Evolutionary conservation across 208 protist genomes (phyloP).

Genomic region (Crithidia thermophila): DNA sequence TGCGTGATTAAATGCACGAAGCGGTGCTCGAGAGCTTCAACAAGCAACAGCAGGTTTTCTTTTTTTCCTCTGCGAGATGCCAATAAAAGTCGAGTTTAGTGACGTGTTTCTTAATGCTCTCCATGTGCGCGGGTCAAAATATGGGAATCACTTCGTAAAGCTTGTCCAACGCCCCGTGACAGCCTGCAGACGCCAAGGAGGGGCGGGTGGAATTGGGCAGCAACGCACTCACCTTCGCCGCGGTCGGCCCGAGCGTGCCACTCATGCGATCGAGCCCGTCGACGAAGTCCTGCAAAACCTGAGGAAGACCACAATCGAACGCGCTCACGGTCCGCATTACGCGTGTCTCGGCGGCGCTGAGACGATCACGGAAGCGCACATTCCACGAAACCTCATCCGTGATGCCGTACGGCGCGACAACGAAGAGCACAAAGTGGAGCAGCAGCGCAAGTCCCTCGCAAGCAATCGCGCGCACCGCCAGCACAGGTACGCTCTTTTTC

Average conservation of each 20-base stretch:
- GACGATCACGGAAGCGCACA: slow-evolving; percentile 21
- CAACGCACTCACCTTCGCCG: slow-evolving; percentile 26
- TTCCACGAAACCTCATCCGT: slow-evolving; percentile 30
- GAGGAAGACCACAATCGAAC: slow-evolving; percentile 27
- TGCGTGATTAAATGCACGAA: too few relatives aligned
- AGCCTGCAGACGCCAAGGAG: slow-evolving; percentile 18
- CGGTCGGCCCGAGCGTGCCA: slow-evolving; percentile 13
- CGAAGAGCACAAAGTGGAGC: slow-evolving; percentile 21
- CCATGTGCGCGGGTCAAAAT: slow-evolving; percentile 5
- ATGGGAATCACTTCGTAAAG: slow-evolving; percentile 25
- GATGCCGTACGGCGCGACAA: slow-evolving; percentile 20
- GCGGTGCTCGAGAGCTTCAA: too few relatives aligned
- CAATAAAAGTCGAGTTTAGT: too few relatives aligned
- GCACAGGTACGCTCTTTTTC: slow-evolving; percentile 5
- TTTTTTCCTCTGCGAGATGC: too few relatives aligned
- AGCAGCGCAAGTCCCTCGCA: slow-evolving; percentile 25
- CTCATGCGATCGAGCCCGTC: slow-evolving; percentile 25
- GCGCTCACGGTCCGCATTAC: slow-evolving; percentile 20
- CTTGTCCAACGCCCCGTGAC: slow-evolving; percentile 31
- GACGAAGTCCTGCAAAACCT: slow-evolving; percentile 1
- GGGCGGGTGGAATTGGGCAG: slow-evolving; percentile 19
- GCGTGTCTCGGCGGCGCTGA: slow-evolving; percentile 26
- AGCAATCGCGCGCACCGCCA: slow-evolving; percentile 20
- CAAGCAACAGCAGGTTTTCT: too few relatives aligned
- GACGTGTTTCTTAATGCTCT: background rate